Conservation (phyloP, 345 rosid genomes). For the Brassica rapa region DNA sequence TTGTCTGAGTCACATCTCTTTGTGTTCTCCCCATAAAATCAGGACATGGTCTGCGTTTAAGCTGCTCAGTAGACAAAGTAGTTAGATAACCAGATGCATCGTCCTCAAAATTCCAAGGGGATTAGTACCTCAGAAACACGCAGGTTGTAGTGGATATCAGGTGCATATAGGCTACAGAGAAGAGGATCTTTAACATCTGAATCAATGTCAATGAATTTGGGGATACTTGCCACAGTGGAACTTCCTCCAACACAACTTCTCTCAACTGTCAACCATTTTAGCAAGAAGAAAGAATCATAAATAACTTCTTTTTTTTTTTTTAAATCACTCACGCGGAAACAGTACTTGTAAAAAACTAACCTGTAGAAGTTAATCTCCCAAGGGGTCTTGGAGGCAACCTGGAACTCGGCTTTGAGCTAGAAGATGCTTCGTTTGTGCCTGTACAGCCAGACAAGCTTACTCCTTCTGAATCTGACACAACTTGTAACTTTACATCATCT, state of each 20-base stretch:
- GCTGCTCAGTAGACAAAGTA: slow-evolving; percentile 46
- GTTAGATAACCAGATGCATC: slow-evolving; percentile 9
- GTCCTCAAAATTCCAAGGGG: not conserved
- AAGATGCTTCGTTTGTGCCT: slow-evolving; percentile 20
- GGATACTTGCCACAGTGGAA: slow-evolving; percentile 39
- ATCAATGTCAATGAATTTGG: slow-evolving; percentile 62
- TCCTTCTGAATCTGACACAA: slow-evolving; percentile 11
- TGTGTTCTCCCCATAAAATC: slow-evolving; percentile 70
- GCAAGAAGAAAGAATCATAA: slow-evolving; percentile 9
- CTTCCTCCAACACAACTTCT: slow-evolving; percentile 39
- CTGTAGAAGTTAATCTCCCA: slow-evolving; percentile 18
- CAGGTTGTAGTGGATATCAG: slow-evolving; percentile 65
- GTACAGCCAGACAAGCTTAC: slow-evolving; percentile 28
- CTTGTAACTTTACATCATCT: slow-evolving; percentile 20
- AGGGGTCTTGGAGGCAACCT: slow-evolving; percentile 32
- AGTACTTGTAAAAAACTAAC: slow-evolving; percentile 1
- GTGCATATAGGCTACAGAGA: slow-evolving; percentile 76
- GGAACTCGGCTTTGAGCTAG: slow-evolving; percentile 4
- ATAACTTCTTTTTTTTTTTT: not conserved
- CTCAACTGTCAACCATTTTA: slow-evolving; percentile 44
- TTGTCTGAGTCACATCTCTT: slow-evolving; percentile 73
- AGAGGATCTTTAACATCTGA: slow-evolving; percentile 61
- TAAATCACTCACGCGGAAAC: slow-evolving; percentile 1
- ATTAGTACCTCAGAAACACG: slow-evolving; percentile 75
- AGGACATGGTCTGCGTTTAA: slow-evolving; percentile 59